These are phyloP conservation scores for Xylariaceae sp. DNA, from an alignment of 2,329 filamentous ascomycete genomes.

Conservation along the genomic window DNA sequence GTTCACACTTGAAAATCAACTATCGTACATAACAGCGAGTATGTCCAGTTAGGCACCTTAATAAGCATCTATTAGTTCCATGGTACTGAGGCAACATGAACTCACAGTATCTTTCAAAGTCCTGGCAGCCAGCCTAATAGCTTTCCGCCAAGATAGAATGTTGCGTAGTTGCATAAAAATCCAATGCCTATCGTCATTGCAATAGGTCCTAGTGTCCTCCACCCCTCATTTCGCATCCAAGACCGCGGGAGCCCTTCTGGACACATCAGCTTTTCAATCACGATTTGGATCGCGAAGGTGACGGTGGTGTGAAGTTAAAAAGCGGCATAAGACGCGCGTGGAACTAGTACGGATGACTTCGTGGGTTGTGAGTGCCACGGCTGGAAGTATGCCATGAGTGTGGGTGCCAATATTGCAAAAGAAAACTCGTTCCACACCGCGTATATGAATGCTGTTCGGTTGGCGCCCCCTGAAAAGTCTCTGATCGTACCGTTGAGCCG, in stretches of 20 bases:
- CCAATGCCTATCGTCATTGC: not conserved
- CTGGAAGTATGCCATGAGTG: slow-evolving; percentile 11
- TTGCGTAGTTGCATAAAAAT: not conserved
- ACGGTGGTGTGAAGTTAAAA: slow-evolving; percentile 15
- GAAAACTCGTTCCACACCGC: slow-evolving; percentile 31
- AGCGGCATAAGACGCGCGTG: slow-evolving; percentile 17
- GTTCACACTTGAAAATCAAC: no score
- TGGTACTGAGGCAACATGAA: no score
- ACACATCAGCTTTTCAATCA: slow-evolving; percentile 3
- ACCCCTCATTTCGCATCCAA: not conserved
- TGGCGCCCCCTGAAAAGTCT: slow-evolving; percentile 19
- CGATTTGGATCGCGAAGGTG: not conserved
- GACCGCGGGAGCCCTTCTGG: not conserved
- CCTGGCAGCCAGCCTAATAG: not conserved
- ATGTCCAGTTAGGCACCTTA: no score
- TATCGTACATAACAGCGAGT: no score
- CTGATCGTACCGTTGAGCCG: not conserved
- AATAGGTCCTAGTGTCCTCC: not conserved
- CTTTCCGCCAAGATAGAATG: not conserved
- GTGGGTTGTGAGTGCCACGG: not conserved
- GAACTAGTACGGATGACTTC: not conserved
- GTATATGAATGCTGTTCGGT: slow-evolving; percentile 15
- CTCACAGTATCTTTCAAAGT: not conserved
- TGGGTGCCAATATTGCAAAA: slow-evolving; percentile 20
- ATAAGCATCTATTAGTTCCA: no score